Percentiles rank a stretch among this genome's conserved stretches.
Evolutionary conservation across 345 rosid genomes (phyloP).

Genomic region (Melastoma malabathricum): DNA sequence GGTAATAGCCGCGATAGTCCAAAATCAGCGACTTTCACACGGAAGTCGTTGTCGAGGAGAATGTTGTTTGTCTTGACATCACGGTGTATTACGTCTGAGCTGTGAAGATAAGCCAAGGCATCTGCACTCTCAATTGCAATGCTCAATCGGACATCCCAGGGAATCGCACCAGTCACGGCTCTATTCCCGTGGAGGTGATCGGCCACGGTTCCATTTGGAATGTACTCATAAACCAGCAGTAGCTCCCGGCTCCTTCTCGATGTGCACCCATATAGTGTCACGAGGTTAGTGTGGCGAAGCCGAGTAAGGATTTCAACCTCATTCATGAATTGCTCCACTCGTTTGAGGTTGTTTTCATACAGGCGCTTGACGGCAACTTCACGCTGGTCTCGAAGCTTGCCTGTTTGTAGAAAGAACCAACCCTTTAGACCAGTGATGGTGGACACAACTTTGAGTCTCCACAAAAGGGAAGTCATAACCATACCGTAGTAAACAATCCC

Average conservation of each 20-base stretch:
- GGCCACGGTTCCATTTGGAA: conserved; percentile 82
- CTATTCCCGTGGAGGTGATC: conserved; percentile 69
- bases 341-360: conserved; percentile 45
- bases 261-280: conserved; percentile 64
- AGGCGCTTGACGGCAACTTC: conserved; percentile 74
- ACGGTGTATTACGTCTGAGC: conserved; percentile 57
- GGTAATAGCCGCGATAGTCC: conserved; percentile 82
- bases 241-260: conserved; percentile 69
- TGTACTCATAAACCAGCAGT: conserved; percentile 68
- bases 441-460: background rate
- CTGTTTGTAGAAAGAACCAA: conserved; percentile 18
- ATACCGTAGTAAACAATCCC: conserved; percentile 78
- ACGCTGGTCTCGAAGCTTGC: conserved; percentile 62
- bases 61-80: conserved; percentile 86
- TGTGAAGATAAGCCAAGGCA: conserved; percentile 59
- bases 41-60: conserved; percentile 42
- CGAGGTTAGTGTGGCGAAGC: conserved; percentile 57
- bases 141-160: conserved; percentile 61
- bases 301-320: conserved; percentile 61
- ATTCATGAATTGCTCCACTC: conserved; percentile 69
- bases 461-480: background rate
- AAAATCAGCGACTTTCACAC: conserved; percentile 87
- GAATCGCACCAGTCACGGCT: conserved; percentile 27
- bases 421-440: no score
- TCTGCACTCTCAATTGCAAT: conserved; percentile 75